Base-by-base conservation (phyloP, 495 filamentous ascomycete genomes). In the Penicillium paxilli region DNA sequence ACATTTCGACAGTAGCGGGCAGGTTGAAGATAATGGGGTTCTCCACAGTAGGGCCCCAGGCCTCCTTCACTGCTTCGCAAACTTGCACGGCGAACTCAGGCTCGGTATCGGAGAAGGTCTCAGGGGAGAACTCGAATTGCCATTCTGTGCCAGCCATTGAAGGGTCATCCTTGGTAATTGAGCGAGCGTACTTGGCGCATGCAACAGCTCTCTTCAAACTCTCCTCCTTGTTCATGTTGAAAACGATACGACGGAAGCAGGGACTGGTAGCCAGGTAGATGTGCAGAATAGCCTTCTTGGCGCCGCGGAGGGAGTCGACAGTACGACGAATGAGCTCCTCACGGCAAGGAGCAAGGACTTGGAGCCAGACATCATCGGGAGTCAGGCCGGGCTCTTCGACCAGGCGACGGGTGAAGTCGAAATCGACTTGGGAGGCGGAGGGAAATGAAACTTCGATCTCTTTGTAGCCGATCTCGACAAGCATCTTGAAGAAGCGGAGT, bases 361-460 rank as follows among this genome's bases (percentile, higher is more conserved):
- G 94, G 49, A 98, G 78, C 85, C 87, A 96, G 41, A 98, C 94
- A 76, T 98, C 92, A 59, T 93, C 90, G 28, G 94, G 94, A 9
- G 92, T 85, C 5, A 83, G 80, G 24, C 90, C 92, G 5, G 92
- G 90, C 10, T 92, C 95, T 61, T 94, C 87, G 48, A 98, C 84
- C 35, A 98, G 76, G 54, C 87, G 84, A 46, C 90, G 84, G 24
- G 92, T 97, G 70, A 97, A 98, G 72, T 96, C 91, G 77, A 91
- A 97, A 67, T 98, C 94, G 61, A 86, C 95, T 71, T 96, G 87
- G 23, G 90, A 95, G 17, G 93, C 89, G 5, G 92, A 95, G 28
- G 94, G 94, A 73, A 96, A 98, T 1, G 92, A 96, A 10, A 97
- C 87, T 70, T 98, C 94, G 60, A 98, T 96, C 72, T 98, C 94